A percentile compares a stretch with the other conserved stretches of the same genome.
Evolutionary conservation across 2,329 filamentous ascomycete genomes (phyloP).

Genomic region (Epichloe festucae): DNA sequence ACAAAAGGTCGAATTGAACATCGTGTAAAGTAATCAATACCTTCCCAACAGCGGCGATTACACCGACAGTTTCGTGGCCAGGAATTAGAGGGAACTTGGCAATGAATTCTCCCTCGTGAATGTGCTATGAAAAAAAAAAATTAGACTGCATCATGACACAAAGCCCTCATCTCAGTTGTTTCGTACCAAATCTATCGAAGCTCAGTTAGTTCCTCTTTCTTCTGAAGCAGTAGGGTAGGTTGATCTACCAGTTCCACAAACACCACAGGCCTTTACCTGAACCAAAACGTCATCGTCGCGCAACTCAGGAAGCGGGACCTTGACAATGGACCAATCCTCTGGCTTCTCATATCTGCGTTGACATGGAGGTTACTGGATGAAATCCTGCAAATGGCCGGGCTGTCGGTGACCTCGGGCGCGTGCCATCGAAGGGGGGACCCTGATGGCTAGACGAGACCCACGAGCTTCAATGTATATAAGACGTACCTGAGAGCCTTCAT

Average conservation of each 20-base stretch:
- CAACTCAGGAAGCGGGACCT: constrained; percentile 47
- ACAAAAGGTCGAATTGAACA: too few relatives aligned
- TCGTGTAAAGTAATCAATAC: constrained; percentile 6
- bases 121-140: constrained; percentile 26
- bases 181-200: constrained; percentile 22
- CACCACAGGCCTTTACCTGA: constrained; percentile 55
- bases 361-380: not conserved
- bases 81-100: constrained; percentile 52
- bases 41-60: constrained; percentile 44
- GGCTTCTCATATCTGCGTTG: constrained; percentile 44
- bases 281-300: constrained; percentile 48
- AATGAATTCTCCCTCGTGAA: constrained; percentile 56
- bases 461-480: constrained; percentile 4
- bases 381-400: not conserved
- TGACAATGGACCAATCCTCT: constrained; percentile 45
- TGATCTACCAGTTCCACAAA: constrained; percentile 41
- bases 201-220: constrained; percentile 9
- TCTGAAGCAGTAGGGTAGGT: constrained; percentile 1
- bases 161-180: not conserved
- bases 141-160: not conserved
- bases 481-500: constrained; percentile 51
- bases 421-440: constrained; percentile 4
- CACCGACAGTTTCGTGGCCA: constrained; percentile 56
- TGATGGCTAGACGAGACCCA: constrained; percentile 10
- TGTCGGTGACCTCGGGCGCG: not conserved